Percentiles rank a stretch among this genome's conserved stretches.
These are phyloP conservation scores for Diaporthe vaccinii DNA, from an alignment of 2,329 filamentous ascomycete genomes.

Conservation along the genomic window DNA sequence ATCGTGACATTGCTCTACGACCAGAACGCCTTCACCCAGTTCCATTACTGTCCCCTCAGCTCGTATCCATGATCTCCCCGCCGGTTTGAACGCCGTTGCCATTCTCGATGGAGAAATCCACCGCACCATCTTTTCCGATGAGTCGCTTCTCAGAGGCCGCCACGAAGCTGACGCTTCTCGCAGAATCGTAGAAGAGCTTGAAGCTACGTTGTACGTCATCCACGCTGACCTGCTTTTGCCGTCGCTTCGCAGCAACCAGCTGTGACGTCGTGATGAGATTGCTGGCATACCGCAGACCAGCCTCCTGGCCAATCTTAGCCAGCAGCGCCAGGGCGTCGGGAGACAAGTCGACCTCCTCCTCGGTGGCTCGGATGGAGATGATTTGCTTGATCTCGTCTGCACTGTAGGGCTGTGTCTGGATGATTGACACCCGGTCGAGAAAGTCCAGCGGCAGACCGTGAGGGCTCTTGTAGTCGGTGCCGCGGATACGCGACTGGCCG, in stretches of 20 bases:
- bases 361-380: constrained; percentile 89
- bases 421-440: constrained; percentile 94
- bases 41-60: constrained; percentile 48
- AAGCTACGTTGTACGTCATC: constrained; percentile 95
- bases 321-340: constrained; percentile 91
- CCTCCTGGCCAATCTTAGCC: constrained; percentile 95
- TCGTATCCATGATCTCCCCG: constrained; percentile 60
- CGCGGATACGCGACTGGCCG: constrained; percentile 90
- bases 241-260: constrained; percentile 87
- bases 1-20: constrained; percentile 32
- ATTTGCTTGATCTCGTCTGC: constrained; percentile 93
- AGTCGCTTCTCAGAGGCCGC: constrained; percentile 90
- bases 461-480: constrained; percentile 92
- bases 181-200: constrained; percentile 91
- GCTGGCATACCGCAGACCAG: constrained; percentile 94
- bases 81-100: constrained; percentile 57
- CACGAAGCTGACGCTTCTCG: constrained; percentile 91
- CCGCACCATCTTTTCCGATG: constrained; percentile 87
- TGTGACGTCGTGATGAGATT: constrained; percentile 97
- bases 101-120: constrained; percentile 74
- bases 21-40: constrained; percentile 39
- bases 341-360: constrained; percentile 94
- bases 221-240: constrained; percentile 84
- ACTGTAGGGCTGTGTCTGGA: constrained; percentile 89
- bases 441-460: constrained; percentile 97